These are phyloP conservation scores for Malbranchea zuffiana DNA, from an alignment of 2,329 filamentous ascomycete genomes.

Conservation along the genomic window DNA sequence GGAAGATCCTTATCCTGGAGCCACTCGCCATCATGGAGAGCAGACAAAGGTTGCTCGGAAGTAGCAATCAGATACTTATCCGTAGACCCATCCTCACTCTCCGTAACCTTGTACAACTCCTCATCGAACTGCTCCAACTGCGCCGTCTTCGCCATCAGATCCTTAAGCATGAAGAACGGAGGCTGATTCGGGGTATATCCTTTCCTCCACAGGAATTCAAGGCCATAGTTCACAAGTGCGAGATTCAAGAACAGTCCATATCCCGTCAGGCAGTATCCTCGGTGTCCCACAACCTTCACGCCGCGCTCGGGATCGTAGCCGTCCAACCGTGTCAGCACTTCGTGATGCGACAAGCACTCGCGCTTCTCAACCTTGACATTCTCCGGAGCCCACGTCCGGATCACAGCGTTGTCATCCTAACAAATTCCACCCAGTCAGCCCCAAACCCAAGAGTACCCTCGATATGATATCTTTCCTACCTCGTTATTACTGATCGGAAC, in stretches of 20 bases:
- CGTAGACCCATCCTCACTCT: conserved; percentile 71
- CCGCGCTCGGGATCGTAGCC: conserved; percentile 89
- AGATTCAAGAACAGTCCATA: conserved; percentile 89
- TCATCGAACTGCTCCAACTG: conserved; percentile 97
- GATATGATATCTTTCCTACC: conserved; percentile 30
- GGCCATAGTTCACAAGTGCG: conserved; percentile 86
- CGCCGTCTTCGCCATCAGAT: conserved; percentile 95
- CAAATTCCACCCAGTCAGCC: conserved; percentile 5
- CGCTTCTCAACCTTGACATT: conserved; percentile 63
- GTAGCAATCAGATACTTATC: conserved; percentile 81
- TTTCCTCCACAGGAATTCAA: conserved; percentile 73
- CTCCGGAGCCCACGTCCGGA: conserved; percentile 71
- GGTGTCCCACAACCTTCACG: conserved; percentile 86
- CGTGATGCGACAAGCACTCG: conserved; percentile 78
- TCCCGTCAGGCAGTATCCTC: conserved; percentile 82
- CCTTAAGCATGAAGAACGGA: conserved; percentile 87
- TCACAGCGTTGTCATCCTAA: conserved; percentile 66
- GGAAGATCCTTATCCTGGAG: conserved; percentile 72
- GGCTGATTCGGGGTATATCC: conserved; percentile 77
- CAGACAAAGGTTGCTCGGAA: conserved; percentile 89
- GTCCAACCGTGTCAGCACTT: conserved; percentile 76
- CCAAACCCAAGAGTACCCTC: background rate
- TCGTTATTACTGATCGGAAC: conserved; percentile 77
- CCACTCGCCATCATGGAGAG: conserved; percentile 90
- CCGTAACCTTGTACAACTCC: conserved; percentile 88